Conservation (phyloP, 331 rosid genomes). For the Quercus tomentella region DNA sequence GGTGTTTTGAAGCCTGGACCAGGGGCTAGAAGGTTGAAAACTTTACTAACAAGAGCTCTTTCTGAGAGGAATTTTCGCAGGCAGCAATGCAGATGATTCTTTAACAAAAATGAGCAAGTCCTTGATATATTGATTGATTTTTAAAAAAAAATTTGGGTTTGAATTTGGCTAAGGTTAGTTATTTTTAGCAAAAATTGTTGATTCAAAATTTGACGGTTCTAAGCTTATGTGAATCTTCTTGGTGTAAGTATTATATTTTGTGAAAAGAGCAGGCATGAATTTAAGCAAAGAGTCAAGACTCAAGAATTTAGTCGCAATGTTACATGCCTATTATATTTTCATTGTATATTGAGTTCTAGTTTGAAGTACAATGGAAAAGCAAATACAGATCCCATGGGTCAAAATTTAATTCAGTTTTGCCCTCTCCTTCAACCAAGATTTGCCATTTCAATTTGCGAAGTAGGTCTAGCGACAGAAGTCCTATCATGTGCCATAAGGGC, state of each 20-base stretch:
- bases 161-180: too few relatives aligned
- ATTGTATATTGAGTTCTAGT: too few relatives aligned
- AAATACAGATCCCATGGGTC: too few relatives aligned
- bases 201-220: not conserved
- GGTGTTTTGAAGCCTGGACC: conserved; percentile 68
- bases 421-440: too few relatives aligned
- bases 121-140: not conserved
- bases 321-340: too few relatives aligned
- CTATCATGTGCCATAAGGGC: too few relatives aligned
- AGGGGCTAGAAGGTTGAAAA: conserved; percentile 62
- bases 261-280: not conserved
- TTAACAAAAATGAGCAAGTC: not conserved
- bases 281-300: not conserved
- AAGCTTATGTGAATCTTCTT: not conserved
- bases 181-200: too few relatives aligned
- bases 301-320: too few relatives aligned
- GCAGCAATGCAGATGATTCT: conserved; percentile 61
- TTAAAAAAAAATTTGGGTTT: not conserved
- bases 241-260: not conserved
- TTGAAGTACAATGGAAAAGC: too few relatives aligned
- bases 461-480: too few relatives aligned
- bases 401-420: too few relatives aligned
- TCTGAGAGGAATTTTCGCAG: conserved; percentile 36
- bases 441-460: too few relatives aligned
- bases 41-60: conserved; percentile 38